Percentiles rank a stretch among this genome's conserved stretches.
Conservation (phyloP, 2,329 filamentous ascomycete genomes). For the Arachnomyces sp. region DNA sequence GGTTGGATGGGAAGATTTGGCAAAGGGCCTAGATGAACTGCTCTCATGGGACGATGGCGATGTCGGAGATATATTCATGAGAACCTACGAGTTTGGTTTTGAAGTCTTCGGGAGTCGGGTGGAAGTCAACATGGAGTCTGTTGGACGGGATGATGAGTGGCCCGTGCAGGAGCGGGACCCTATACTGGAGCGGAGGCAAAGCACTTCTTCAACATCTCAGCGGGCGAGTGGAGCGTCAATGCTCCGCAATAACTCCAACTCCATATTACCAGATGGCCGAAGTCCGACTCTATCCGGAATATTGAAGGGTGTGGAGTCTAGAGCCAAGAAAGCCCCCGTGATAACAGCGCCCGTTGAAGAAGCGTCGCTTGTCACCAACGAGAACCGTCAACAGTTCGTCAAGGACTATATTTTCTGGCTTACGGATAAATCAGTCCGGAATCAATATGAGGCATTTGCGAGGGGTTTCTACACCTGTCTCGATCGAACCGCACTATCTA, state of each 20-base stretch:
- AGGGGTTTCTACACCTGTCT: conserved; percentile 72
- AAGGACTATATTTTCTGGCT: conserved; percentile 79
- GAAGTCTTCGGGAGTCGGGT: conserved; percentile 47
- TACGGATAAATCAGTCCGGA: conserved; percentile 64
- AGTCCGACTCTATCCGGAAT: conserved; percentile 10
- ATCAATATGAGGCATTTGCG: conserved; percentile 73
- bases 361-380: conserved; percentile 67
- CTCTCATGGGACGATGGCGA: conserved; percentile 72
- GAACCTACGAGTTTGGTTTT: conserved; percentile 79
- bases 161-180: conserved; percentile 15
- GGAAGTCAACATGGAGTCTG: conserved; percentile 47
- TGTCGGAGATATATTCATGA: conserved; percentile 71
- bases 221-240: conserved; percentile 5
- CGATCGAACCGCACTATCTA: conserved; percentile 57
- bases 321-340: conserved; percentile 18
- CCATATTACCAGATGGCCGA: background rate
- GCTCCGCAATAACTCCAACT: conserved; percentile 4
- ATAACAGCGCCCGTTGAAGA: conserved; percentile 36
- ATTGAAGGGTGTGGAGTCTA: conserved; percentile 20
- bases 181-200: background rate
- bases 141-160: conserved; percentile 30
- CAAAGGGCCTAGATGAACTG: conserved; percentile 63
- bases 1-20: conserved; percentile 80
- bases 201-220: background rate
- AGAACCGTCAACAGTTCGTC: conserved; percentile 70